These are phyloP conservation scores for Blastocystis sp. DNA, from an alignment of 352 stramenopile species.

Conservation along the genomic window DNA sequence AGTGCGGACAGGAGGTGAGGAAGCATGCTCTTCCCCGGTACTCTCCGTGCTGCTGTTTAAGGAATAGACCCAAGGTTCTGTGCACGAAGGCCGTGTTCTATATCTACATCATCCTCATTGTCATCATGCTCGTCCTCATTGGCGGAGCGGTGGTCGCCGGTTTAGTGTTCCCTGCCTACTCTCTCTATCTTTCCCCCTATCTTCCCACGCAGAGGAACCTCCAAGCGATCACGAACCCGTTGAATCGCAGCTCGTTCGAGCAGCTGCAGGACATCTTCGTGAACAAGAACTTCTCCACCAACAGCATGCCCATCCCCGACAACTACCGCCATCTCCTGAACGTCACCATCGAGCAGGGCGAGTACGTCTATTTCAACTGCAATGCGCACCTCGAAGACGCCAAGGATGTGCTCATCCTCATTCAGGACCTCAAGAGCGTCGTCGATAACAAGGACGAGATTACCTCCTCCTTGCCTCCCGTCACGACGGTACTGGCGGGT, in stretches of 20 bases:
- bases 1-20: slow-evolving; percentile 24
- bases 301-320: slow-evolving; percentile 19
- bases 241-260: not conserved
- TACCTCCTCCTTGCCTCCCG: not conserved
- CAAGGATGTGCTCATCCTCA: slow-evolving; percentile 21
- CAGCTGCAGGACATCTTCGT: slow-evolving; percentile 26
- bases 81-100: slow-evolving; percentile 61
- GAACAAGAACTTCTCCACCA: slow-evolving; percentile 55
- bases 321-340: slow-evolving; percentile 44
- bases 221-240: not conserved
- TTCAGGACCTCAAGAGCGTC: slow-evolving; percentile 17
- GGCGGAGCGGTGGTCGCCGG: not conserved
- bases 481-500: not conserved
- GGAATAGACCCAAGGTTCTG: slow-evolving; percentile 49
- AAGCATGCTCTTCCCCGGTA: slow-evolving; percentile 44
- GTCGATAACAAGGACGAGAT: slow-evolving; percentile 12
- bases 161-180: slow-evolving; percentile 41
- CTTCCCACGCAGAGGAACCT: slow-evolving; percentile 46
- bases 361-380: slow-evolving; percentile 6
- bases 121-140: slow-evolving; percentile 15
- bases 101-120: slow-evolving; percentile 40
- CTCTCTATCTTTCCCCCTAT: slow-evolving; percentile 60
- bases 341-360: slow-evolving; percentile 10
- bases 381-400: slow-evolving; percentile 16
- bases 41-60: not conserved